Base-by-base conservation (phyloP, 2,329 filamentous ascomycete species). In the Magnaporthiopsis incrustans region DNA sequence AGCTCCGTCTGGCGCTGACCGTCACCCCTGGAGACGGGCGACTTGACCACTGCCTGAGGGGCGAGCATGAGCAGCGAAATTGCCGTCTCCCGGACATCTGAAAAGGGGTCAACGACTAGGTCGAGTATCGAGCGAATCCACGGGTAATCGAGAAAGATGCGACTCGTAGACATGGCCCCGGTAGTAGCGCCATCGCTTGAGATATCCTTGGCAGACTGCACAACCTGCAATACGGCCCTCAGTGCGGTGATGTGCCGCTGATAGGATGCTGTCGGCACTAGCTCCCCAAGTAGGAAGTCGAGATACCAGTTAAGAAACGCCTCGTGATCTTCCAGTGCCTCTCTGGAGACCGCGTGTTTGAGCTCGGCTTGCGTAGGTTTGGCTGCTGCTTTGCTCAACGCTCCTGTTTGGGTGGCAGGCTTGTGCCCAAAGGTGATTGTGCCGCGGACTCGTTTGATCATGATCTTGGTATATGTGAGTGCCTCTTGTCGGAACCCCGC, bases 101-200 rank as follows among this genome's bases (percentile, higher is more conserved):
- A 95, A 71, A 96, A 99, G 0, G 94, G 91, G 70, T 99, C 91
- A 71, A 96, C 81, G 10, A 96, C 76, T 27, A 97, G 83, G 73
- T 97, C 92, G 18, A 93, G 78, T 8, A 98, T 78, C 5, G 87
- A 79, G 60, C 89, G 81, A 14, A 85, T 75, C 77, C 89, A 85
- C 0, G 75, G 79, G 3, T 69, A 68, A 60, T 84, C 81, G 15
- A 72, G 72, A 22, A 76, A 74, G 3, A 77, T 68, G 6, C 72
- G 64, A 25, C 59, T 61, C 8, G 18, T 53, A 8, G 44, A 53
- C 22, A 25, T n/a, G 7, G 44, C 22, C 18, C 44, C 22, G 10
- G 22, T 53, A 53, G 44, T 53, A 25, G 44, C 44, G n/a, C 44
- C n/a, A 22, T 53, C 44, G 10, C 44, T 53, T 56, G 27, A 57